These are phyloP conservation scores for Aureobasidium mangrovei DNA, from an alignment of 2,329 filamentous ascomycete species.

Conservation along the genomic window DNA sequence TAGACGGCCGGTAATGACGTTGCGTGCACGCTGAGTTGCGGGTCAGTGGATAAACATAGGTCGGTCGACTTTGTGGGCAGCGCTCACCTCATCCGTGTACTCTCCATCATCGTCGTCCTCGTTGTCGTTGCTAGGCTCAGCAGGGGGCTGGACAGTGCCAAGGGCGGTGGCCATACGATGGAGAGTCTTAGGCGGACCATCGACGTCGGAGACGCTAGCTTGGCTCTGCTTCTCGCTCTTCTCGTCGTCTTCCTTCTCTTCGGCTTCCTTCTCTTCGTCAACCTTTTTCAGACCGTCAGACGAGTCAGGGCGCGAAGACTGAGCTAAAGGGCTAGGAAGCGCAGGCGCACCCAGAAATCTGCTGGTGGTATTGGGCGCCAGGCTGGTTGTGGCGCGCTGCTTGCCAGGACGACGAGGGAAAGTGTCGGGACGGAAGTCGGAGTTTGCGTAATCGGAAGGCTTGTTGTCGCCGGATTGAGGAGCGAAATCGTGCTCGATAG, in stretches of 20 bases:
- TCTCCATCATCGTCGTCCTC: slow-evolving; percentile 25
- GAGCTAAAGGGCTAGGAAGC: slow-evolving; percentile 25
- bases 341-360: slow-evolving; percentile 22
- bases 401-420: slow-evolving; percentile 10
- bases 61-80: neutral
- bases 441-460: slow-evolving; percentile 9
- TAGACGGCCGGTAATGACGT: slow-evolving; percentile 84
- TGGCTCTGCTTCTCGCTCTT: neutral
- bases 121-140: slow-evolving; percentile 23
- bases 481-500: slow-evolving; percentile 24
- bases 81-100: slow-evolving; percentile 27
- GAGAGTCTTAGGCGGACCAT: slow-evolving; percentile 13
- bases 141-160: slow-evolving; percentile 19
- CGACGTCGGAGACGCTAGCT: neutral
- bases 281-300: slow-evolving; percentile 9
- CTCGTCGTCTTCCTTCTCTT: neutral
- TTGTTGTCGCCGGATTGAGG: slow-evolving; percentile 15
- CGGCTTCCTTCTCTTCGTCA: neutral
- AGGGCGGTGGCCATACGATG: slow-evolving; percentile 22
- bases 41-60: neutral
- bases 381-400: slow-evolving; percentile 19
- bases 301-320: slow-evolving; percentile 25
- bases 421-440: slow-evolving; percentile 1
- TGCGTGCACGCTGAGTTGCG: slow-evolving; percentile 53
- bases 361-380: slow-evolving; percentile 16